Evolutionary conservation across 2,329 filamentous ascomycete species (phyloP).

Genomic region (Trichoderma endophyticum): DNA sequence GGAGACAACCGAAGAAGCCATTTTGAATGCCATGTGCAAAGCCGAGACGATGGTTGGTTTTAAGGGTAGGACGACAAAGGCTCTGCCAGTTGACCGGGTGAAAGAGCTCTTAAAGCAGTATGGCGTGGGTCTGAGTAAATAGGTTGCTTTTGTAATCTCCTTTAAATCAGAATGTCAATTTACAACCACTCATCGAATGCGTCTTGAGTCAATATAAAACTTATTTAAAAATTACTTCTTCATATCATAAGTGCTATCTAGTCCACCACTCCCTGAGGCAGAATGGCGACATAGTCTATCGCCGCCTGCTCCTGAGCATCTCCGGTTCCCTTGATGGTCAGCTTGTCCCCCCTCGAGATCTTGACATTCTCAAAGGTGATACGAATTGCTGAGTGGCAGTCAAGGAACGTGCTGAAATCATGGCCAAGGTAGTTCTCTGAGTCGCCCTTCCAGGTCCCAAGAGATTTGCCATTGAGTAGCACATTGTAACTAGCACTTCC

Average conservation of each 20-base stretch:
- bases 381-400: constrained; percentile 10
- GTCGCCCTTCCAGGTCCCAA: constrained; percentile 4
- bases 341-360: background rate
- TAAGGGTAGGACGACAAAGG: background rate
- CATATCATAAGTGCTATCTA: constrained; percentile 29
- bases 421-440: constrained; percentile 7
- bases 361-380: background rate
- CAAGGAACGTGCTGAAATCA: constrained; percentile 7
- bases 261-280: constrained; percentile 57
- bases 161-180: background rate
- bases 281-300: constrained; percentile 62
- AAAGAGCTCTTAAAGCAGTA: background rate
- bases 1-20: background rate
- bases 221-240: background rate
- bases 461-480: background rate
- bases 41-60: background rate
- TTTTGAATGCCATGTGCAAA: background rate
- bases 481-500: constrained; percentile 45
- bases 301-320: constrained; percentile 62
- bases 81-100: background rate
- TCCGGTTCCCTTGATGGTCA: background rate
- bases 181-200: background rate
- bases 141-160: background rate
- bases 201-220: background rate
- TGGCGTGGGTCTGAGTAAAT: background rate